Percentiles rank a stretch among this genome's conserved stretches.
phyloP scores from a whole-genome alignment of 208 protist species.

The Leishmania turanica region DNA sequence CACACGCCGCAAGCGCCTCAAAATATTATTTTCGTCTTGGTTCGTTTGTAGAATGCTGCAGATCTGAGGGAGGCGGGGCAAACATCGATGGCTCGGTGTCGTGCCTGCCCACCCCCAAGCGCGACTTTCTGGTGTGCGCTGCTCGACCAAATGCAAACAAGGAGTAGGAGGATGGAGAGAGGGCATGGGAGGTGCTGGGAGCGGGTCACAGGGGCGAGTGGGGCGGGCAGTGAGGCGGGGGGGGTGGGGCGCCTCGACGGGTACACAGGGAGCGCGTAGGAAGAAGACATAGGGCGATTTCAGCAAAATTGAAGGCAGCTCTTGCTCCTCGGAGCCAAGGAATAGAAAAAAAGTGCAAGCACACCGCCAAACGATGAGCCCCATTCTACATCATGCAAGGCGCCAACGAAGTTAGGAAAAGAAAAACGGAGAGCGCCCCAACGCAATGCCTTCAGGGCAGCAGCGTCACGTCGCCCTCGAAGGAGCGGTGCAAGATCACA shows the following conservation, averaged over 20 bases:
- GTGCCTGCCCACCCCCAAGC: not conserved
- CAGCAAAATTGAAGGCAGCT: not conserved
- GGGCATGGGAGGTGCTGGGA: not conserved
- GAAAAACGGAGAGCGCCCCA: not conserved
- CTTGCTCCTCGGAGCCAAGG: not conserved
- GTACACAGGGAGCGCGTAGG: not conserved
- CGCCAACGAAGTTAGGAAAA: not conserved
- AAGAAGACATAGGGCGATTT: not conserved
- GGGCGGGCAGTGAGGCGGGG: not conserved
- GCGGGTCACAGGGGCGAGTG: not conserved
- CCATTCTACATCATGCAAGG: not conserved
- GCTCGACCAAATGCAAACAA: not conserved
- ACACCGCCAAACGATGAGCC: not conserved
- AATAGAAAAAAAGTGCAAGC: not conserved
- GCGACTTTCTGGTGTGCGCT: not conserved
- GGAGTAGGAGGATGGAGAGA: not conserved
- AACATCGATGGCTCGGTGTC: not conserved
- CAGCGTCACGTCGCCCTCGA: not conserved
- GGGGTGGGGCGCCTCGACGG: not conserved
- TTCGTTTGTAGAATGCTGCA: slow-evolving; percentile 1
- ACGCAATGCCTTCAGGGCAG: not conserved
- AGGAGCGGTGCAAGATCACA: not conserved
- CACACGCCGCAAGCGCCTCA: not conserved
- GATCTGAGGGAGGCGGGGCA: not conserved
- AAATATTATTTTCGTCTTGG: not conserved